Percentiles rank a stretch among this genome's conserved stretches.
phyloP scores from a whole-genome alignment of 2,329 filamentous ascomycete species.

The Curvularia eragrostidis region DNA sequence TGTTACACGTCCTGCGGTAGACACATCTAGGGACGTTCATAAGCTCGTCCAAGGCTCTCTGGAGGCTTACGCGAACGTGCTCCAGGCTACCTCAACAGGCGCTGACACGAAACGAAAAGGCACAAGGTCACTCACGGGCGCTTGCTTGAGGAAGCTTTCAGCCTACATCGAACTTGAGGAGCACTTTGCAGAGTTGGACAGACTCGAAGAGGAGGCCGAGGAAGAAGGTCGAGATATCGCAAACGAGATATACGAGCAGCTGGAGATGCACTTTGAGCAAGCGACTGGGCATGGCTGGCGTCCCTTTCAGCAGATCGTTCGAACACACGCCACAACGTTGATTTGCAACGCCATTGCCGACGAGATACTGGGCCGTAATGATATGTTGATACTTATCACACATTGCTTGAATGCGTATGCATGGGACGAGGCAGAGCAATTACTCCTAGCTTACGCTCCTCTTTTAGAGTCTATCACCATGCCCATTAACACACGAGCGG shows the following conservation, averaged over 20 bases:
- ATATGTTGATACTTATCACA: slow-evolving; percentile 33
- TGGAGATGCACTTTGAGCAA: slow-evolving; percentile 48
- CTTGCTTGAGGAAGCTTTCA: slow-evolving; percentile 51
- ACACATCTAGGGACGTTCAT: slow-evolving; percentile 34
- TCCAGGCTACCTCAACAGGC: slow-evolving; percentile 37
- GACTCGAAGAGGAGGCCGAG: slow-evolving; percentile 34
- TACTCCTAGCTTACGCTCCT: slow-evolving; percentile 39
- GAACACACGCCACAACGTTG: slow-evolving; percentile 51
- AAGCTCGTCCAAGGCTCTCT: slow-evolving; percentile 42
- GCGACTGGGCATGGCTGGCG: slow-evolving; percentile 47
- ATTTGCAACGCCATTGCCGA: slow-evolving; percentile 49
- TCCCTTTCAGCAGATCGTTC: slow-evolving; percentile 50
- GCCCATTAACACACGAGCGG: slow-evolving; percentile 33
- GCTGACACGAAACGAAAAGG: slow-evolving; percentile 39
- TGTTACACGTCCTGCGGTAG: slow-evolving; percentile 29
- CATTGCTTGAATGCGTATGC: slow-evolving; percentile 42
- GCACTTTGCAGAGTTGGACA: slow-evolving; percentile 44
- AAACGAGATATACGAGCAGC: slow-evolving; percentile 50
- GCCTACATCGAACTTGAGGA: slow-evolving; percentile 52
- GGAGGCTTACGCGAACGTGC: slow-evolving; percentile 45
- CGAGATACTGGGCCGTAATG: slow-evolving; percentile 35
- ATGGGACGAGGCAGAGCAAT: slow-evolving; percentile 45
- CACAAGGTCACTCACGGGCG: slow-evolving; percentile 47
- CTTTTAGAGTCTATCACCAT: slow-evolving; percentile 32
- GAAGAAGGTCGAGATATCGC: slow-evolving; percentile 47